Base-by-base conservation (phyloP, 257 asterid species). In the Solanum piurae region DNA sequence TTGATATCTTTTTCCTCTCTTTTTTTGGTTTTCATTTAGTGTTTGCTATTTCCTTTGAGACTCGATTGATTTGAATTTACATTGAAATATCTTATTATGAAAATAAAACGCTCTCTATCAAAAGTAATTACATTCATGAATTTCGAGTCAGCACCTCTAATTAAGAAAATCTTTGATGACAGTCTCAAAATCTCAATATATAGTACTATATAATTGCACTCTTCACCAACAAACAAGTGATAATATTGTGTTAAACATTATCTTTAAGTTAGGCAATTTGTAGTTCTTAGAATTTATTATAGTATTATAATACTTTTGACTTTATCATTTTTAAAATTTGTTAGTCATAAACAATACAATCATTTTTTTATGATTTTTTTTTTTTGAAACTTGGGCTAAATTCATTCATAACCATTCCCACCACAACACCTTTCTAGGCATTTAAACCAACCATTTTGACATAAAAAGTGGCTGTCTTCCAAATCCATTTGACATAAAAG, bases 401-500 rank as follows among this genome's bases (percentile, higher is more conserved):
- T 46, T 5, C 25, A 46, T 27, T 46, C 44, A 79, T 52, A 44
- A 29, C 42, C 27, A 8, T 44, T 44, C 40, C 62, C 84, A 25
- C 84, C 60, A 42, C 23, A 13, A 27, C 40, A 25, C 64, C 37
- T 42, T 77, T 76, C 3, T 9, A 79, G 37, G 36, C 34, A 18
- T 77, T n/a, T 77, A 4, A 25, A 27, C 85, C 66, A 79, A 44
- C 84, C 84, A 77, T 71, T 71, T 71, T 71, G n/a, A 71, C 77
- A 71, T 16, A 42, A 25, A 25, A 79, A 27, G n/a, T 79, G 84
- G 76, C 40, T 14, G 31, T 69, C 76, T 69, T 69, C 66, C 85
- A 80, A 80, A 80, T 80, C 40, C 68, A 80, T 55, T 80, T 80
- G 85, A 80, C 68, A 80, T 80, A 80, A 80, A 71, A 5, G 18